A percentile compares a stretch with the other conserved stretches of the same genome.
phyloP scores from a whole-genome alignment of 2,329 filamentous ascomycete species.

The Lanzia echinophila region DNA sequence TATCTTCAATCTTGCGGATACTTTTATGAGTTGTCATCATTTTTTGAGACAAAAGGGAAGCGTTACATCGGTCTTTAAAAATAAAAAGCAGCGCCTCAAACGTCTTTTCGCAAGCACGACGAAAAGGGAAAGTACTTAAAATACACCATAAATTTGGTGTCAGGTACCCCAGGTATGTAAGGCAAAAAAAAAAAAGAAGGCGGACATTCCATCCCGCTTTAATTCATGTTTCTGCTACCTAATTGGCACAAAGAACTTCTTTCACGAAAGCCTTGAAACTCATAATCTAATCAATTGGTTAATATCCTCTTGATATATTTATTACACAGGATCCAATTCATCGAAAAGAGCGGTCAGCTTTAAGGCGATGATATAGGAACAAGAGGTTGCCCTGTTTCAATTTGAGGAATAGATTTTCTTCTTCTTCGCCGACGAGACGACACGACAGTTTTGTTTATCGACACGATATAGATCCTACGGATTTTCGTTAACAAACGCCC shows the following conservation, averaged over 20 bases:
- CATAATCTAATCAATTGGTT: neutral
- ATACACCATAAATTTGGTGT: neutral
- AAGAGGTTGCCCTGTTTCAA: slow-evolving; percentile 5
- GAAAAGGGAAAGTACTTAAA: neutral
- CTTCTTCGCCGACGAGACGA: neutral
- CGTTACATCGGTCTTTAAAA: slow-evolving; percentile 1
- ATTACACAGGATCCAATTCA: neutral
- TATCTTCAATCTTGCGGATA: neutral
- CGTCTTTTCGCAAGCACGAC: neutral
- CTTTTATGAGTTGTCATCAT: neutral
- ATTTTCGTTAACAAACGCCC: neutral
- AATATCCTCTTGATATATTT: neutral
- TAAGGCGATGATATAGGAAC: slow-evolving; percentile 7
- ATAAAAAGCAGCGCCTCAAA: neutral
- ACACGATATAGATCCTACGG: neutral
- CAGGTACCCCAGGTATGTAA: neutral
- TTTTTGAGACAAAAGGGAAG: neutral
- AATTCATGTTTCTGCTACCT: neutral
- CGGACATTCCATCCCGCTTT: neutral
- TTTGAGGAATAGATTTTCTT: slow-evolving; percentile 2
- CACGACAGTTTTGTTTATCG: neutral
- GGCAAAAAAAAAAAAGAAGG: slow-evolving; percentile 1
- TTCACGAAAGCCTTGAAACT: neutral
- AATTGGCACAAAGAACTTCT: neutral
- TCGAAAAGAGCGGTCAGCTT: neutral